Evolutionary conservation across 1,139 yeast species (phyloP), one percentile per base, ranked within the genome.

Genomic region (Zygoascus sp.): DNA sequence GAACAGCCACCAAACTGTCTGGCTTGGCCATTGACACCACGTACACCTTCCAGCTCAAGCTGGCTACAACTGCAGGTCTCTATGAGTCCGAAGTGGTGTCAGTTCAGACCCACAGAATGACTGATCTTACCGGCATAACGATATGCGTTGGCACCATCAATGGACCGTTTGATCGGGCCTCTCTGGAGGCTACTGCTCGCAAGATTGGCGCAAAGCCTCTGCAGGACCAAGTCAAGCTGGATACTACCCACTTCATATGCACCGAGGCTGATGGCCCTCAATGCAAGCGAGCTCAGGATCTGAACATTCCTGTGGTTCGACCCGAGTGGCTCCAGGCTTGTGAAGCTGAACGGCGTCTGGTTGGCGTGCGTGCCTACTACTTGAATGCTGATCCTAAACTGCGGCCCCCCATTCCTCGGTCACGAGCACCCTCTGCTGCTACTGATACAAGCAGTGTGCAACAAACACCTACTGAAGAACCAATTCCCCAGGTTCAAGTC

Each of bases 281-380:
- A 60, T 87, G 74, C 70, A 72, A 81, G 54, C 83, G 81, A 63
- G 98, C 98, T 1, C 75, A 78, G 52, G 90, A 84, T 50, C 77
- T 81, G 74, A 92, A 90, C 63, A 89, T 92, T 50, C 99, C 99
- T 2, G 79, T 92, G 38, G 92, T 92, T 22, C 78, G 96, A 64
- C 98, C 98, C 0, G 97, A 92, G 63, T 92, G 97, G 97, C 72
- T 92, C 50, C 83, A 86, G 66, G 97, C 97, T 0, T 92, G 98
- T 70, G 95, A 88, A 59, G 68, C 77, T 42, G 97, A 90, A 60
- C 78, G 95, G 57, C 72, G 97, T 59, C 80, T 92, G 51, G 95
- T 90, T 37, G 96, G 97, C 23, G 99, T 94, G 11, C 76, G 96
- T 58, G 89, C 88, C 53, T 68, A 67, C 53, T 68, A 68, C 50